A percentile compares a stretch with the other conserved stretches of the same genome.
Conservation (phyloP, 441 rosid genomes). For the Metrosideros polymorpha region DNA sequence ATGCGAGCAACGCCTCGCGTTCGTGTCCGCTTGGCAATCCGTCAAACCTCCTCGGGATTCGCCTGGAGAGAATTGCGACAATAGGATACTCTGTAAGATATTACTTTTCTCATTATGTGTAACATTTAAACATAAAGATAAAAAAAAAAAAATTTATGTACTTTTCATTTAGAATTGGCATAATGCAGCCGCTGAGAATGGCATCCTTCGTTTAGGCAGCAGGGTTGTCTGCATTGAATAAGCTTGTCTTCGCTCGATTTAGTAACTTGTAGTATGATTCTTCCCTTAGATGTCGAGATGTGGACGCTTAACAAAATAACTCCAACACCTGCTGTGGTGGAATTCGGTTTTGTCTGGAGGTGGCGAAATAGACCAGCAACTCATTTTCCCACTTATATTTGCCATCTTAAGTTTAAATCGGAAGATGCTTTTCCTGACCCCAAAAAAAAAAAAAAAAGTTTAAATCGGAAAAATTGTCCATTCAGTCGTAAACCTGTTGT, state of each 20-base stretch:
- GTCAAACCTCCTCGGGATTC: not conserved
- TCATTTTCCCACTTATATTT: not conserved
- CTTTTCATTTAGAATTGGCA: too few species aligned
- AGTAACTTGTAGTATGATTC: not conserved
- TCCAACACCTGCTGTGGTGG: not conserved
- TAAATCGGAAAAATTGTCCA: too few species aligned
- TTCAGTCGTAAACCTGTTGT: not conserved
- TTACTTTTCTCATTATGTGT: not conserved
- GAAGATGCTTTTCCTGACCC: too few species aligned
- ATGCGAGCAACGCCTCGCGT: not conserved
- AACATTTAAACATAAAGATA: too few species aligned
- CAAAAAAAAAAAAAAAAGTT: too few species aligned
- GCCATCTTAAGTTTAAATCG: rapidly evolving
- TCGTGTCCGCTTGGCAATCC: not conserved
- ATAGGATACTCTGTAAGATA: not conserved
- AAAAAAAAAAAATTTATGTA: too few species aligned
- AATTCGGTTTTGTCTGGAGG: not conserved
- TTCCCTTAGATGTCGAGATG: not conserved
- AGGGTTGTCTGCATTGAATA: too few species aligned
- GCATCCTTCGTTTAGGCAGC: too few species aligned
- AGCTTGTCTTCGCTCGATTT: too few species aligned
- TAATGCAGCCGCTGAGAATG: too few species aligned
- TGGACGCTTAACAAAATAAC: not conserved
- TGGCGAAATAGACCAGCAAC: not conserved
- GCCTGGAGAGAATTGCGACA: not conserved